A percentile compares a stretch with the other conserved stretches of the same genome.
Conservation (phyloP, 2,329 filamentous ascomycete species). For the Cladophialophora exuberans region DNA sequence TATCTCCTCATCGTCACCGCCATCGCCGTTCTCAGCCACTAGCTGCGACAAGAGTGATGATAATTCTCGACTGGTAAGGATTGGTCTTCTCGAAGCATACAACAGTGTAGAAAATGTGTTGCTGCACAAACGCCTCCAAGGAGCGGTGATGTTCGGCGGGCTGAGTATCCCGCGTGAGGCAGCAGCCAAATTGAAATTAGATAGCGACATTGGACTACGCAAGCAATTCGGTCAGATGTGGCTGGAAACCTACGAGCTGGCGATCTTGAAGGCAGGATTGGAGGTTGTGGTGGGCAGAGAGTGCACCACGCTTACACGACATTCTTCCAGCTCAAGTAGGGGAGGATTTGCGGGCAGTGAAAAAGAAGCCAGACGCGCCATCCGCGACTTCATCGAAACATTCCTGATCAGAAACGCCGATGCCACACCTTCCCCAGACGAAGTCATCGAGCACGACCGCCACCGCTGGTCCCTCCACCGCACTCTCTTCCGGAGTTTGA, state of each 20-base stretch:
- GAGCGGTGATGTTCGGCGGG: conserved; percentile 61
- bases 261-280: conserved; percentile 54
- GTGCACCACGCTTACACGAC: not conserved
- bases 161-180: conserved; percentile 59
- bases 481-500: conserved; percentile 60
- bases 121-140: conserved; percentile 61
- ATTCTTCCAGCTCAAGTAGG: conserved; percentile 5
- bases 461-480: conserved; percentile 57
- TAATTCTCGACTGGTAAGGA: no score
- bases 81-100: conserved; percentile 57
- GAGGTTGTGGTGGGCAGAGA: conserved; percentile 63
- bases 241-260: conserved; percentile 60
- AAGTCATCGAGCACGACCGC: conserved; percentile 24
- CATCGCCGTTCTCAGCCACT: no score
- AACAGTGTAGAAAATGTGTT: conserved; percentile 54
- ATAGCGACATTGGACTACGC: conserved; percentile 61
- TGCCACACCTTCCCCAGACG: conserved; percentile 39
- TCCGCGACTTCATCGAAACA: conserved; percentile 58
- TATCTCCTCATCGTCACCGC: no score
- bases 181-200: conserved; percentile 51
- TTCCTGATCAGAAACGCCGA: conserved; percentile 62
- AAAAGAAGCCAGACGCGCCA: conserved; percentile 20
- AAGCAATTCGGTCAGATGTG: conserved; percentile 62
- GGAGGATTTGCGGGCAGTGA: no score
- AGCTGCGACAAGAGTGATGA: no score